Conservation (phyloP, 805 yeast genomes). For the Hanseniaspora valbyensis region DNA sequence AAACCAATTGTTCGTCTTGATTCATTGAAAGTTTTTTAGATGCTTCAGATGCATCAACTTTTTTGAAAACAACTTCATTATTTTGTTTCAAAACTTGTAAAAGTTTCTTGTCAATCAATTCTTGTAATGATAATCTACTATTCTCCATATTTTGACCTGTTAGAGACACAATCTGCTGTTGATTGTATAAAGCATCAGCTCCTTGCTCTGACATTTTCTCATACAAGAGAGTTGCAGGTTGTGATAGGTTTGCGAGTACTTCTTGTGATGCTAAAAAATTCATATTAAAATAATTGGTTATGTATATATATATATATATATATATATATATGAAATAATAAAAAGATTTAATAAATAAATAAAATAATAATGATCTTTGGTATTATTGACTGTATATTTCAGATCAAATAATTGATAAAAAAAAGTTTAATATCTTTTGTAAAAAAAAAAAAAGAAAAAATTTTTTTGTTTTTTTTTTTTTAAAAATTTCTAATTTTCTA, state of each 20-base stretch:
- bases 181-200: constrained; percentile 45
- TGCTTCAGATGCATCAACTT: constrained; percentile 64
- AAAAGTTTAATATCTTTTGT: no score
- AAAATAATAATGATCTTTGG: no score
- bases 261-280: constrained; percentile 13
- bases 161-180: constrained; percentile 52
- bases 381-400: no score
- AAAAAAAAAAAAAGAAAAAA: no score
- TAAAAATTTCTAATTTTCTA: neutral
- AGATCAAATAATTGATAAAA: no score
- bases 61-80: constrained; percentile 61
- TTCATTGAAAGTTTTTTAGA: constrained; percentile 64
- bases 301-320: neutral
- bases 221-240: constrained; percentile 49
- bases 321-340: no score
- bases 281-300: neutral
- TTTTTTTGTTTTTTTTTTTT: neutral
- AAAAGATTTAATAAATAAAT: no score
- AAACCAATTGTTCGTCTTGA: constrained; percentile 81
- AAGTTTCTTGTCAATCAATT: constrained; percentile 45
- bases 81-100: constrained; percentile 60
- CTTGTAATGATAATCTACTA: constrained; percentile 41
- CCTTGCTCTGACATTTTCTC: constrained; percentile 47
- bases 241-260: constrained; percentile 22
- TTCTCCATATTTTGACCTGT: constrained; percentile 36